These are phyloP conservation scores for Lachnellula subtilissima DNA, from an alignment of 2,329 filamentous ascomycete genomes.

Conservation along the genomic window DNA sequence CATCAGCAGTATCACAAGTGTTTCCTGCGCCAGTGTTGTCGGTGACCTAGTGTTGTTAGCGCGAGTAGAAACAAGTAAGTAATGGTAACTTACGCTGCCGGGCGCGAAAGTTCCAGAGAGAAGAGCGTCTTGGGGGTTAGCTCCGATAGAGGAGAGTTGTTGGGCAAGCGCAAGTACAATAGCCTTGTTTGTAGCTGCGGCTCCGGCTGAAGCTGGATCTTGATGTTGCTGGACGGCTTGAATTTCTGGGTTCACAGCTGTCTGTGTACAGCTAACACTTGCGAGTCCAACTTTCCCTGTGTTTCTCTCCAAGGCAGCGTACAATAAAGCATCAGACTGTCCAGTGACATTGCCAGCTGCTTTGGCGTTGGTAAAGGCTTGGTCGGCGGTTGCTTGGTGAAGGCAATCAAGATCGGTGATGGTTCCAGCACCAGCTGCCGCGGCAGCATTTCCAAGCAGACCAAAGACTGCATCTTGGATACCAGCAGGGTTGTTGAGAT, in stretches of 20 bases:
- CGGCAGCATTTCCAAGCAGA: conserved; percentile 49
- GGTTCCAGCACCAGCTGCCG: conserved; percentile 41
- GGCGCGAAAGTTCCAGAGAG: conserved; percentile 58
- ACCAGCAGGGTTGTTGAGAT: conserved; percentile 45
- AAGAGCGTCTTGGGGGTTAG: conserved; percentile 57
- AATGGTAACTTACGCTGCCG: conserved; percentile 43
- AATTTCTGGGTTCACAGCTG: conserved; percentile 62
- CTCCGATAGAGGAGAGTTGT: conserved; percentile 57
- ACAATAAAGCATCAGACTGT: conserved; percentile 50
- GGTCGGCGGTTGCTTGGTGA: conserved; percentile 54
- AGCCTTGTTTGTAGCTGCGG: conserved; percentile 54
- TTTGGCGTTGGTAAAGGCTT: conserved; percentile 58
- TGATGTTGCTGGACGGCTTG: conserved; percentile 60
- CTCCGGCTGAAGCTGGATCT: conserved; percentile 57
- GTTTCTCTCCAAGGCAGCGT: conserved; percentile 54
- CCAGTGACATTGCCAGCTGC: conserved; percentile 47
- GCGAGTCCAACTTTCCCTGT: conserved; percentile 51
- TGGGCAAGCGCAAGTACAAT: conserved; percentile 55
- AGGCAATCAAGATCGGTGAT: conserved; percentile 53
- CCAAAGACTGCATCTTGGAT: conserved; percentile 47
- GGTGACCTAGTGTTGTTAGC: conserved; percentile 20
- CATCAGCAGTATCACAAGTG: conserved; percentile 45
- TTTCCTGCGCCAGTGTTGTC: conserved; percentile 45
- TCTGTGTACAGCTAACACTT: conserved; percentile 53
- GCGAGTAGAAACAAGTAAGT: neutral